phyloP scores from a whole-genome alignment of 2,329 filamentous ascomycete species.

The Aspergillus ochraceus region DNA sequence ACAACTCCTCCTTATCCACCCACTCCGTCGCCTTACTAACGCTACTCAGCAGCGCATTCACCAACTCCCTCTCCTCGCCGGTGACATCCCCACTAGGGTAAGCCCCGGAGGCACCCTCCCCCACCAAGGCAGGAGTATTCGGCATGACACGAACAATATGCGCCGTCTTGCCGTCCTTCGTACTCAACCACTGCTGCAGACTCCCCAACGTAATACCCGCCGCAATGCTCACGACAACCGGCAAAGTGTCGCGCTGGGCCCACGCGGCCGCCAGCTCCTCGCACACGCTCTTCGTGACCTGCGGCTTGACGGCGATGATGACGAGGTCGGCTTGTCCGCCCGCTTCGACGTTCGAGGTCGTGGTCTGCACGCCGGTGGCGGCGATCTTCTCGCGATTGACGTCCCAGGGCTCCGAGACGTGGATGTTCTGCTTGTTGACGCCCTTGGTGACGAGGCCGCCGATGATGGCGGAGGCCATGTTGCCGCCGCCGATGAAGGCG shows the following conservation, averaged over 20 bases:
- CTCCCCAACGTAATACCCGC: conserved; percentile 35
- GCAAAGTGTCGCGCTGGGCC: conserved; percentile 23
- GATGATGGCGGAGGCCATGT: conserved; percentile 40
- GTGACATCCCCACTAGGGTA: conserved; percentile 29
- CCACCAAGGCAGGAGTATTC: conserved; percentile 35
- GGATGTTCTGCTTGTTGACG: conserved; percentile 32
- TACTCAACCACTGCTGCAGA: conserved; percentile 30
- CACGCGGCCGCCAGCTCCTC: conserved; percentile 32
- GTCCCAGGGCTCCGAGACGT: conserved; percentile 37
- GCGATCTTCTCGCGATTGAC: conserved; percentile 37
- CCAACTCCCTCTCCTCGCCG: conserved; percentile 30
- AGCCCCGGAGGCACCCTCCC: conserved; percentile 33
- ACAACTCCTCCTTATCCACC: conserved; percentile 34
- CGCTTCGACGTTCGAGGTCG: conserved; percentile 30
- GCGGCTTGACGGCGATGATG: conserved; percentile 37
- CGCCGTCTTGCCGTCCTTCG: conserved; percentile 22
- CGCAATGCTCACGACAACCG: conserved; percentile 36
- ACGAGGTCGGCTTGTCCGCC: conserved; percentile 30
- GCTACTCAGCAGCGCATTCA: conserved; percentile 28
- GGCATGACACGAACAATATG: conserved; percentile 39
- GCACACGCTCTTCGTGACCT: conserved; percentile 33
- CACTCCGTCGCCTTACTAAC: conserved; percentile 37
- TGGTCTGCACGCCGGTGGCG: conserved; percentile 29
- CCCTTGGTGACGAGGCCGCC: conserved; percentile 30
- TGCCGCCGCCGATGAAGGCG: conserved; percentile 39